A percentile compares a stretch with the other conserved stretches of the same genome.
Evolutionary conservation across 1,284 basidiomycete species (phyloP).

Genomic region (Polyporus tsugae): DNA sequence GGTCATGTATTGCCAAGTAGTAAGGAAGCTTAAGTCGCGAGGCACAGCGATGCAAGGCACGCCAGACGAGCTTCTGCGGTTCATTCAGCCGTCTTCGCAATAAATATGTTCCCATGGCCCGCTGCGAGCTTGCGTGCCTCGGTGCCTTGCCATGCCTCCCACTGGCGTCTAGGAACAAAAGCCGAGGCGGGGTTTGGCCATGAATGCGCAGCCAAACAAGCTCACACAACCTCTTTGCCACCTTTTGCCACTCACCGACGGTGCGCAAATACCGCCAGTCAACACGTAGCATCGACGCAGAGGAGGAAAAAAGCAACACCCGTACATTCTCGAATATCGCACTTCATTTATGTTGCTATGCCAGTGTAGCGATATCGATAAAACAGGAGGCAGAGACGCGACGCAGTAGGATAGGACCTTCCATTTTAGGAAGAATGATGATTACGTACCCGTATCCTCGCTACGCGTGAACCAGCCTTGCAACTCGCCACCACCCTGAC

Average conservation of each 20-base stretch:
- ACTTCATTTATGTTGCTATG: constrained; percentile 3
- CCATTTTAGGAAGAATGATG: background rate
- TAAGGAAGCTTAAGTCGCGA: background rate
- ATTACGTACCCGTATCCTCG: constrained; percentile 10
- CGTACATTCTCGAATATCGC: background rate
- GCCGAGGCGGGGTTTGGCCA: constrained; percentile 26
- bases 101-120: background rate
- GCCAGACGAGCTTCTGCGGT: background rate
- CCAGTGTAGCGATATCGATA: background rate
- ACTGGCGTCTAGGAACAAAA: constrained; percentile 19
- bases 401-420: background rate
- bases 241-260: constrained; percentile 9
- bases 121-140: constrained; percentile 3
- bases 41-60: constrained; percentile 11
- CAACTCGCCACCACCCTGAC: constrained; percentile 32
- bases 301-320: background rate
- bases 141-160: constrained; percentile 15
- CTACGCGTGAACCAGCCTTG: constrained; percentile 5
- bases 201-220: constrained; percentile 36
- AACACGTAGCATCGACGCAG: background rate
- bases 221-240: constrained; percentile 32
- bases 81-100: background rate
- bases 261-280: background rate
- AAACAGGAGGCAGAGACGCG: background rate
- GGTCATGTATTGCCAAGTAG: background rate